Conservation (phyloP, 495 filamentous ascomycete genomes). For the Saxophila tyrrhenica region DNA sequence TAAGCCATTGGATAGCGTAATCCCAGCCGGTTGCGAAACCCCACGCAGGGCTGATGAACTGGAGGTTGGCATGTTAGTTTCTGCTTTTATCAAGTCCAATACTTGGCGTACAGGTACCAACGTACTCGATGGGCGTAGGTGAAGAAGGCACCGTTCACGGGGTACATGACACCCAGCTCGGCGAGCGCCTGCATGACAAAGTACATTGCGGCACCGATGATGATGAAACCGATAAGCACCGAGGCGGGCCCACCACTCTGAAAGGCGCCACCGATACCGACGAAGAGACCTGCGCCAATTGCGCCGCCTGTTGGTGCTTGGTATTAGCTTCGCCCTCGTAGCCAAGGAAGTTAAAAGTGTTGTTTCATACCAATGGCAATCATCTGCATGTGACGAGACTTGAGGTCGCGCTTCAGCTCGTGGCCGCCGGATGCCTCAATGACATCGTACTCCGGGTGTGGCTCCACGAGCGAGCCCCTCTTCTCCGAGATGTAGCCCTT, state of each 20-base stretch:
- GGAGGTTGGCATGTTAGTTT: too few species aligned
- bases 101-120: too few species aligned
- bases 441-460: slow-evolving; percentile 5
- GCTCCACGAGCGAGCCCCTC: neutral
- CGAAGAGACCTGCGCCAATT: slow-evolving; percentile 49
- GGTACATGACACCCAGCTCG: slow-evolving; percentile 37
- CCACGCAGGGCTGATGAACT: slow-evolving; percentile 35
- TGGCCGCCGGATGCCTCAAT: neutral
- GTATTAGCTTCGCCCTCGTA: neutral
- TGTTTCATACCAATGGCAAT: slow-evolving; percentile 33
- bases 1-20: slow-evolving; percentile 89
- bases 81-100: too few species aligned
- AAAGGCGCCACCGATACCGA: slow-evolving; percentile 41
- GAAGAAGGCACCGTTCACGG: slow-evolving; percentile 24
- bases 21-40: slow-evolving; percentile 99
- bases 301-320: slow-evolving; percentile 31
- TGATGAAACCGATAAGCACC: slow-evolving; percentile 25
- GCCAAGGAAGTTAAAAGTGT: neutral
- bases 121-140: slow-evolving; percentile 18
- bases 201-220: slow-evolving; percentile 31
- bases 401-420: slow-evolving; percentile 24
- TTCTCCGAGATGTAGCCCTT: slow-evolving; percentile 1
- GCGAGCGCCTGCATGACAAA: slow-evolving; percentile 35
- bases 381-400: slow-evolving; percentile 42
- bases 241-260: slow-evolving; percentile 43